Conservation (phyloP, 2,329 filamentous ascomycete species). For the Bipolaris bicolor region DNA sequence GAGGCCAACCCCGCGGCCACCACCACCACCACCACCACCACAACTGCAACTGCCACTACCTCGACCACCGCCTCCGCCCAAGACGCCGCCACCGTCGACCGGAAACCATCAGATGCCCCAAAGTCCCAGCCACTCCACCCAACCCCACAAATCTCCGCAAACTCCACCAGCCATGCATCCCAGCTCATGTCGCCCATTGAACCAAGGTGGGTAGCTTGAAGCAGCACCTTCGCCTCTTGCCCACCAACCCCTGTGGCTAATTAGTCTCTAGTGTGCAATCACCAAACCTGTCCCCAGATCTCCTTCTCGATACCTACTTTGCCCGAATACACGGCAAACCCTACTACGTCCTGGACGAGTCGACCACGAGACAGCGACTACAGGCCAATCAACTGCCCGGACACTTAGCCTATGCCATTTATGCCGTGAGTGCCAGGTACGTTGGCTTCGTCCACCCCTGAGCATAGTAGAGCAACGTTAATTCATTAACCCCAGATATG, state of each 20-base stretch:
- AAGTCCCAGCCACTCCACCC: conserved; percentile 32
- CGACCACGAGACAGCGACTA: conserved; percentile 72
- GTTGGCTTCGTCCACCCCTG: conserved; percentile 38
- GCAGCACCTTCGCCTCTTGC: conserved; percentile 10
- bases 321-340: conserved; percentile 79
- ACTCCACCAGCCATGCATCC: conserved; percentile 32
- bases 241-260: conserved; percentile 20
- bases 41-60: neutral
- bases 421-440: conserved; percentile 55
- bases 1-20: conserved; percentile 18
- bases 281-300: conserved; percentile 62
- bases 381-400: conserved; percentile 69
- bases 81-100: conserved; percentile 32
- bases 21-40: neutral
- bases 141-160: conserved; percentile 31
- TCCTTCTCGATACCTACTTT: conserved; percentile 80
- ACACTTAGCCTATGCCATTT: conserved; percentile 60
- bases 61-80: conserved; percentile 7
- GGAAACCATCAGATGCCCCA: conserved; percentile 26
- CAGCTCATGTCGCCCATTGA: conserved; percentile 49
- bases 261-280: conserved; percentile 44
- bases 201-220: conserved; percentile 43
- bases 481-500: conserved; percentile 62
- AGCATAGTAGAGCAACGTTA: conserved; percentile 57
- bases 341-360: conserved; percentile 81